Conservation (phyloP, 2,329 filamentous ascomycete genomes). For the Sclerotinia borealis region DNA sequence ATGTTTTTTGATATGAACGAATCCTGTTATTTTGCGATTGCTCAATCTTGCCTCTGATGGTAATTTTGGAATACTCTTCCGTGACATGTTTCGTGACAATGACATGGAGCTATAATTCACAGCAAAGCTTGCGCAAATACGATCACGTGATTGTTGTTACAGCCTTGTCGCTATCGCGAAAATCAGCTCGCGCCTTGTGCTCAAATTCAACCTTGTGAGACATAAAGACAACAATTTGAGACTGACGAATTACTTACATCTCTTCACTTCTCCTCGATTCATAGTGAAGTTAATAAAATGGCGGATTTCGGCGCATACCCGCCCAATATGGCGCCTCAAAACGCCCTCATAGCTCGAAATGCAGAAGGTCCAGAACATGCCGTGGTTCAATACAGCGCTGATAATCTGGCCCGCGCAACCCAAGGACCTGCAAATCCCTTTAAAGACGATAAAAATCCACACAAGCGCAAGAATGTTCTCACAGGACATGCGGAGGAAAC, state of each 20-base stretch:
- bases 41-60: too few species aligned
- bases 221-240: not conserved
- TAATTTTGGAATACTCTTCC: not conserved
- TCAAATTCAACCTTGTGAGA: not conserved
- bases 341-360: constrained; percentile 55
- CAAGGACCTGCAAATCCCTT: constrained; percentile 72
- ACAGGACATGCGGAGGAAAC: constrained; percentile 87
- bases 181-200: constrained; percentile 4
- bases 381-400: constrained; percentile 61
- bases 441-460: constrained; percentile 50
- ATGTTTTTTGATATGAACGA: constrained; percentile 1
- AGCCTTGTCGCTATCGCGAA: not conserved
- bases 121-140: not conserved
- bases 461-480: constrained; percentile 74
- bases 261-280: not conserved
- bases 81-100: too few species aligned
- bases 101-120: too few species aligned
- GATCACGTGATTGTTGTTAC: not conserved
- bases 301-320: constrained; percentile 57
- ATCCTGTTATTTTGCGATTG: constrained; percentile 1
- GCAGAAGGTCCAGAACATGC: constrained; percentile 51
- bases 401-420: constrained; percentile 60
- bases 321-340: constrained; percentile 59
- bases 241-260: not conserved
- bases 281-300: constrained; percentile 38